These are phyloP conservation scores for Phytophthora citricola DNA, from an alignment of 352 stramenopile species.

Conservation along the genomic window DNA sequence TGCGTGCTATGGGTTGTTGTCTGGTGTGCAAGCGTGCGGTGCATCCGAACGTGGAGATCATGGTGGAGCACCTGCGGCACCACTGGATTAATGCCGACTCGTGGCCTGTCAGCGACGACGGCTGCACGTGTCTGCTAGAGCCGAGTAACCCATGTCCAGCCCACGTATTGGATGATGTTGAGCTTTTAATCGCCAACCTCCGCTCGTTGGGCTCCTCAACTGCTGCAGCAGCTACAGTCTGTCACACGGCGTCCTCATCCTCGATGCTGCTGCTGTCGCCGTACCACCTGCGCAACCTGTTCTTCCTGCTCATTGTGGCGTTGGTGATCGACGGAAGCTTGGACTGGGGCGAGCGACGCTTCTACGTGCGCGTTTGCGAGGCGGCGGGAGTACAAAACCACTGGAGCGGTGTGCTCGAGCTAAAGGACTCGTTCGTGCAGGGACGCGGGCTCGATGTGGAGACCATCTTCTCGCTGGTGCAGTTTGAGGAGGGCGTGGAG, in stretches of 20 bases:
- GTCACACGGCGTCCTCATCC: background rate
- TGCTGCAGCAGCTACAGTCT: background rate
- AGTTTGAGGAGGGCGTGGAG: slow-evolving; percentile 24
- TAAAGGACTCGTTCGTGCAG: slow-evolving; percentile 50
- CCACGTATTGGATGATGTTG: slow-evolving; percentile 47
- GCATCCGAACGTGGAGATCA: slow-evolving; percentile 68
- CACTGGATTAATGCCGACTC: slow-evolving; percentile 41
- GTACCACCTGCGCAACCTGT: slow-evolving; percentile 49
- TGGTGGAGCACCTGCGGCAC: slow-evolving; percentile 54
- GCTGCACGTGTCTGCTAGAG: slow-evolving; percentile 38
- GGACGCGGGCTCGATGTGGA: slow-evolving; percentile 47
- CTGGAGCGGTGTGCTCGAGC: slow-evolving; percentile 44
- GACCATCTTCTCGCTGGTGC: slow-evolving; percentile 44
- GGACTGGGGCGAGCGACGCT: slow-evolving; percentile 48
- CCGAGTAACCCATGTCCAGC: slow-evolving; percentile 24
- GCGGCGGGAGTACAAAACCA: slow-evolving; percentile 43
- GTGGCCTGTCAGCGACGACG: slow-evolving; percentile 40
- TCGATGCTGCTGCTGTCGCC: slow-evolving; percentile 17
- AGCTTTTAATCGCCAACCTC: slow-evolving; percentile 38
- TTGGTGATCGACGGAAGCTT: slow-evolving; percentile 56
- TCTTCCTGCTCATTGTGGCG: slow-evolving; percentile 50
- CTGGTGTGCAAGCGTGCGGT: slow-evolving; percentile 58
- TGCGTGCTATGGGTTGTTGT: slow-evolving; percentile 48
- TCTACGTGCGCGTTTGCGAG: slow-evolving; percentile 53
- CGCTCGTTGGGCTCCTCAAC: slow-evolving; percentile 17